These are phyloP conservation scores for Blastobotrys mokoenaii DNA, from an alignment of 805 yeast genomes.

Conservation along the genomic window DNA sequence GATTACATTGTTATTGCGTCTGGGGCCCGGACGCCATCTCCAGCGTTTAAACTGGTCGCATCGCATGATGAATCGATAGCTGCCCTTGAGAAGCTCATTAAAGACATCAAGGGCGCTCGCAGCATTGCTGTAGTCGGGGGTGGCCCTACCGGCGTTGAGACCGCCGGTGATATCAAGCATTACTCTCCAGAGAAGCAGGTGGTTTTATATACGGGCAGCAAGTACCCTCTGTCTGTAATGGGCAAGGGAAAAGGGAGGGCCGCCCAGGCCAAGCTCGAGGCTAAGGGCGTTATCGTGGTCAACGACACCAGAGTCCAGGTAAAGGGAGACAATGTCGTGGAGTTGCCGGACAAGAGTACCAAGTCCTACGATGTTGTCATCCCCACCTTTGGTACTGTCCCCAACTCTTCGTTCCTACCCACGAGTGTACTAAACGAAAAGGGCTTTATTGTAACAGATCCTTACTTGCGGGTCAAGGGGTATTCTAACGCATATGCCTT, in stretches of 20 bases:
- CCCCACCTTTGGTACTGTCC: slow-evolving; percentile 11
- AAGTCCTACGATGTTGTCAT: slow-evolving; percentile 11
- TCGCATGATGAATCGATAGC: neutral
- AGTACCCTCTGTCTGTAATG: slow-evolving; percentile 9
- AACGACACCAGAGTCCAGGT: slow-evolving; percentile 5
- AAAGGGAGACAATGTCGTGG: slow-evolving; percentile 1
- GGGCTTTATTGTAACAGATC: slow-evolving; percentile 14
- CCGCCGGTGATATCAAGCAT: slow-evolving; percentile 38
- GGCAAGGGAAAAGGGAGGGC: slow-evolving; percentile 5
- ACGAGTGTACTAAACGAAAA: slow-evolving; percentile 7
- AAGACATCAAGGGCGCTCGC: slow-evolving; percentile 29
- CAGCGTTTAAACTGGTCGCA: slow-evolving; percentile 13
- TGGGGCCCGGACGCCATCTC: slow-evolving; percentile 11
- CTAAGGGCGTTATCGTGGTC: slow-evolving; percentile 15
- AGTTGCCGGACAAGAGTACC: neutral
- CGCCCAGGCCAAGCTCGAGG: slow-evolving; percentile 12
- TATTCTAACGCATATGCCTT: slow-evolving; percentile 10
- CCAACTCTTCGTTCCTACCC: slow-evolving; percentile 14
- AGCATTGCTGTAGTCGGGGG: slow-evolving; percentile 42
- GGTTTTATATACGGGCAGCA: slow-evolving; percentile 16
- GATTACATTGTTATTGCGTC: slow-evolving; percentile 17
- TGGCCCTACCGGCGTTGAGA: slow-evolving; percentile 46
- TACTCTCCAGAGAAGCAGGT: slow-evolving; percentile 32
- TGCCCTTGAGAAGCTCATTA: slow-evolving; percentile 1
- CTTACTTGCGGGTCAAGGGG: slow-evolving; percentile 12